Base-by-base conservation (phyloP, 176 grass and related monocot genomes). In the Eleusine coracana region DNA sequence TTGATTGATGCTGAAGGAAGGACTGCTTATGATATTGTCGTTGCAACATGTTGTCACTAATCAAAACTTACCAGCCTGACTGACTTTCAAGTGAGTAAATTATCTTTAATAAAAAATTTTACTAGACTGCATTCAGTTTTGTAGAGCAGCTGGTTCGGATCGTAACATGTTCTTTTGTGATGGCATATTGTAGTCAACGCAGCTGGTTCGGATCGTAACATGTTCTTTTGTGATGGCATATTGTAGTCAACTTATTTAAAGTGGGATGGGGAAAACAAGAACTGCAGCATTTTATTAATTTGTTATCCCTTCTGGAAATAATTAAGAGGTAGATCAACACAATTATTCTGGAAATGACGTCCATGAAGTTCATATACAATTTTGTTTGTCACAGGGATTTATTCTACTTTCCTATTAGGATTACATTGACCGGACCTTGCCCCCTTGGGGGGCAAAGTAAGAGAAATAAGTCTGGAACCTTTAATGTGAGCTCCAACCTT, bases 351-450 rank as follows among this genome's bases (percentile, higher is more conserved):
- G 14, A 14, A 56, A 77, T 31, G 50, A 85, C 21, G 20, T 71
- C 62, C 66, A 28, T 31, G 38, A 73, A 20, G 3, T 64, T 52
- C 48, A 62, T 5, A 45, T 10, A 59, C 48, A 67, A 73, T 72
- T 72, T 38, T 80, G 71, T 34, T 63, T 28, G 40, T 15, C 31
- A 68, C 68, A 77, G 74, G 7, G 67, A 77, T 49, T 49, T 55
- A 68, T 51, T 59, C 10, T 23, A 89, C 60, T 83, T 83, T 45
- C 67, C 20, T 69, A 41, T 74, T 63, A 18, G 40, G 39, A 23
- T 63, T 82, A 71, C 72, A 76, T 76, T 23, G 21, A 23, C 21
- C 0, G 17, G 68, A 76, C 81, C 62, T 16, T 10, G 0, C 3
- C 13, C 27, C 28, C 27, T 17, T 34, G 11, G 28, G 29, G 29